Conservation (phyloP, 371 early-diverging fungal species). For the Choanephora cucurbitarum region DNA sequence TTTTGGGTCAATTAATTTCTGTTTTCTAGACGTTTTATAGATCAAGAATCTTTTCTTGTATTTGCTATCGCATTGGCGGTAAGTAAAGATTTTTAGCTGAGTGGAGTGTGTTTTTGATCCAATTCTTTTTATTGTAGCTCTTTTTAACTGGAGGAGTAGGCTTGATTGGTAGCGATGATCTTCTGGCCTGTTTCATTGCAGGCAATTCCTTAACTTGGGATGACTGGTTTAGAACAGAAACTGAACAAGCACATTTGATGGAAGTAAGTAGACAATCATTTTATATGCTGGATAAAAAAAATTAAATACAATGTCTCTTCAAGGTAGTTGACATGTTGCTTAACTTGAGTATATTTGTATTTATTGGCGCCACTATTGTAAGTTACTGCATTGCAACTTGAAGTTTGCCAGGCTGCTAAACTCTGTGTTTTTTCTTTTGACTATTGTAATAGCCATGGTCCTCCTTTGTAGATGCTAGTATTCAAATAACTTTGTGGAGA, state of each 20-base stretch:
- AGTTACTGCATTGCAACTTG: too few species aligned
- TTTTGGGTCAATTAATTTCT: neutral
- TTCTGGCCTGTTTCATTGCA: conserved; percentile 88
- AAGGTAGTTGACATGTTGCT: conserved; percentile 77
- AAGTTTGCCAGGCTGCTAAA: too few species aligned
- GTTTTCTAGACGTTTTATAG: conserved; percentile 52
- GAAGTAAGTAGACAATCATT: conserved; percentile 46
- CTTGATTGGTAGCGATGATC: conserved; percentile 78
- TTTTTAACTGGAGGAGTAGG: conserved; percentile 78
- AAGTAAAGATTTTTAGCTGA: too few species aligned
- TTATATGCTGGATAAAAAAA: neutral
- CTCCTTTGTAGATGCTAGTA: conserved; percentile 44
- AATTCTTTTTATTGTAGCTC: conserved; percentile 37
- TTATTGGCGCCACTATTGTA: conserved; percentile 80
- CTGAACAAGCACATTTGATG: conserved; percentile 79
- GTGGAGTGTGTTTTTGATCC: too few species aligned
- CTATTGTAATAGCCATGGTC: conserved; percentile 67
- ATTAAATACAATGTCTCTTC: conserved; percentile 11
- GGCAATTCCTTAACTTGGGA: conserved; percentile 90
- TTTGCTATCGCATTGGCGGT: conserved; percentile 84
- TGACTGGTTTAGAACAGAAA: conserved; percentile 83
- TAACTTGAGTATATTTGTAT: conserved; percentile 87
- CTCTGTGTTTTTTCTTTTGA: neutral
- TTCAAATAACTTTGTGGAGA: conserved; percentile 55
- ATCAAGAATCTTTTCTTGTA: conserved; percentile 86